Percentiles rank a stretch among this genome's conserved stretches.
phyloP scores from a whole-genome alignment of 192 early-diverging fungal genomes.

The Paraglomus brasilianum region DNA sequence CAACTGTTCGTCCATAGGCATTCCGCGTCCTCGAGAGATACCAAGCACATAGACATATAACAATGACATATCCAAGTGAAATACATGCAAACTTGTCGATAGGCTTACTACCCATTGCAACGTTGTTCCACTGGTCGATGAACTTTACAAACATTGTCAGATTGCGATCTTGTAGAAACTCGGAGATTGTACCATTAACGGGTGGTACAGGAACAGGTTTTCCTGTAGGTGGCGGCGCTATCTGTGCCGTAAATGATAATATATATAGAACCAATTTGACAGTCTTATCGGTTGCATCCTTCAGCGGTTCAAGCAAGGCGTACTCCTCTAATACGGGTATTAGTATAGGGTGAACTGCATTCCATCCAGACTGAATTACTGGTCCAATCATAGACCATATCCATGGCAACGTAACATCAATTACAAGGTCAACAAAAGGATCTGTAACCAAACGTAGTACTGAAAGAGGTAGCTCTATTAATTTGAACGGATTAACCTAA shows the following conservation, averaged over 20 bases:
- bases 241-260: constrained; percentile 4
- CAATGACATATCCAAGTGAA: constrained; percentile 59
- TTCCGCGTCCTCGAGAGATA: constrained; percentile 44
- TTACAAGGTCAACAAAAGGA: constrained; percentile 65
- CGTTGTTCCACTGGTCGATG: constrained; percentile 42
- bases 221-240: not conserved
- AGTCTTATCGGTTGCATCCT: constrained; percentile 32
- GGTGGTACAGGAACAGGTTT: constrained; percentile 10
- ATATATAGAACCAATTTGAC: constrained; percentile 31
- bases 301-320: constrained; percentile 30
- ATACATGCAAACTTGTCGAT: constrained; percentile 59
- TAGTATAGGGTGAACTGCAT: constrained; percentile 6
- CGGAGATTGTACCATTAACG: not conserved
- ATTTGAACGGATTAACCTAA: constrained; percentile 52
- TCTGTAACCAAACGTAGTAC: constrained; percentile 70
- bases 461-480: constrained; percentile 50
- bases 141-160: constrained; percentile 20
- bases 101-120: constrained; percentile 48
- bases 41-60: constrained; percentile 51
- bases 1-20: constrained; percentile 44
- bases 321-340: constrained; percentile 25
- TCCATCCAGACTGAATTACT: constrained; percentile 11
- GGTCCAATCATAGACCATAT: constrained; percentile 34
- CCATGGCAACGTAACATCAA: constrained; percentile 54
- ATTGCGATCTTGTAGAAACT: constrained; percentile 14